phyloP scores from a whole-genome alignment of 1,284 basidiomycete genomes.

The Caloboletus firmus region DNA sequence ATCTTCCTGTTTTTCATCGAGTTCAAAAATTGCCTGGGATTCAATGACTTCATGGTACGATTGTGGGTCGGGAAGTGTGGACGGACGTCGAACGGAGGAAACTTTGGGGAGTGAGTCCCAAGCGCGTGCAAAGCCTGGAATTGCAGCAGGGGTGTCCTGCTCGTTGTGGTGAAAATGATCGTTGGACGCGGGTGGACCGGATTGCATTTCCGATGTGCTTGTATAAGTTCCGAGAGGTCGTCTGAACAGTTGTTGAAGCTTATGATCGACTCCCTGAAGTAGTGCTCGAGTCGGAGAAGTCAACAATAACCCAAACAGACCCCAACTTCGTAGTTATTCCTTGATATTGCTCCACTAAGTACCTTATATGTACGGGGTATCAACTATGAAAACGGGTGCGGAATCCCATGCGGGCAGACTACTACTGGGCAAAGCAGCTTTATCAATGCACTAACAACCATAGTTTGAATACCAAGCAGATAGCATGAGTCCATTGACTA shows the following conservation, averaged over 20 bases:
- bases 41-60: conserved; percentile 27
- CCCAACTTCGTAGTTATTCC: not conserved
- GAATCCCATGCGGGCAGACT: too few relatives aligned
- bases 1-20: conserved; percentile 15
- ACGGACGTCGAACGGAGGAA: conserved; percentile 29
- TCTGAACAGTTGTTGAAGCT: not conserved
- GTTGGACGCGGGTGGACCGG: not conserved
- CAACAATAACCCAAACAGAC: conserved; percentile 1
- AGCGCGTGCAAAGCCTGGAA: conserved; percentile 24
- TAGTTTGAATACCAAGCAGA: not conserved
- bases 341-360: not conserved
- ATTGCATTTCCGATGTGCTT: conserved; percentile 12
- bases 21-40: conserved; percentile 28
- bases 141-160: not conserved
- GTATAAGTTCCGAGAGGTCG: not conserved
- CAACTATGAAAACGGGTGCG: not conserved
- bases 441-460: not conserved
- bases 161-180: not conserved
- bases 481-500: too few relatives aligned
- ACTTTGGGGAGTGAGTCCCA: conserved; percentile 23
- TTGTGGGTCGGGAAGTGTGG: conserved; percentile 11
- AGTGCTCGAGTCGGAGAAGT: not conserved
- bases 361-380: too few relatives aligned
- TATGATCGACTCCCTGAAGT: not conserved
- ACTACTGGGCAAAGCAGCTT: not conserved